phyloP scores from a whole-genome alignment of 208 protist genomes.

The Phytomonas francai region DNA sequence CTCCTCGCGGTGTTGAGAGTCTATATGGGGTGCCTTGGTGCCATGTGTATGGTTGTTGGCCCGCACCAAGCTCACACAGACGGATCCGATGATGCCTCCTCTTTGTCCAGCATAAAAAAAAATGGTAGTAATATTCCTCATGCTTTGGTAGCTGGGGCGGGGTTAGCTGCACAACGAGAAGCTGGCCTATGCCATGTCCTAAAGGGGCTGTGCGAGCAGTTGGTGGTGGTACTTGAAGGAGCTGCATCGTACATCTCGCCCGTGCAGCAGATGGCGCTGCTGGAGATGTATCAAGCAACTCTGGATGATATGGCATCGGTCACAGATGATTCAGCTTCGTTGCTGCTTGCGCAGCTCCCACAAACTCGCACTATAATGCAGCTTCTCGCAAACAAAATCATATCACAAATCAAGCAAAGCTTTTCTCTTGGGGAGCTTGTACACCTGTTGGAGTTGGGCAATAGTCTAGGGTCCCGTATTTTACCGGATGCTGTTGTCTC shows the following conservation, averaged over 20 bases:
- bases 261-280: conserved; percentile 40
- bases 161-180: conserved; percentile 38
- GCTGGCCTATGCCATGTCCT: conserved; percentile 37
- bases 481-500: conserved; percentile 56
- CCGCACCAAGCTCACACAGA: neutral
- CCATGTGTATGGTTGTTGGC: conserved; percentile 22
- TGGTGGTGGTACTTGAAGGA: conserved; percentile 38
- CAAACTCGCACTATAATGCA: conserved; percentile 26
- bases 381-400: conserved; percentile 43
- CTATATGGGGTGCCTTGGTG: conserved; percentile 42
- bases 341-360: conserved; percentile 30
- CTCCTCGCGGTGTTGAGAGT: conserved; percentile 63
- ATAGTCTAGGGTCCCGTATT: conserved; percentile 34
- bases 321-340: neutral
- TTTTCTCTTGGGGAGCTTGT: conserved; percentile 40
- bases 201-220: conserved; percentile 45
- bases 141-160: conserved; percentile 11
- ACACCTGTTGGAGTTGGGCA: conserved; percentile 50
- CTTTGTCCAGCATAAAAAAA: neutral
- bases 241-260: conserved; percentile 54
- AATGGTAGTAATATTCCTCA: neutral
- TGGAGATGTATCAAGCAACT: conserved; percentile 42
- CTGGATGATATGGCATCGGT: conserved; percentile 20
- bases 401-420: conserved; percentile 26
- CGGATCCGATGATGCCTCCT: neutral